These are phyloP conservation scores for Cyberlindnera lachancei DNA, from an alignment of 805 yeast genomes.

Conservation along the genomic window DNA sequence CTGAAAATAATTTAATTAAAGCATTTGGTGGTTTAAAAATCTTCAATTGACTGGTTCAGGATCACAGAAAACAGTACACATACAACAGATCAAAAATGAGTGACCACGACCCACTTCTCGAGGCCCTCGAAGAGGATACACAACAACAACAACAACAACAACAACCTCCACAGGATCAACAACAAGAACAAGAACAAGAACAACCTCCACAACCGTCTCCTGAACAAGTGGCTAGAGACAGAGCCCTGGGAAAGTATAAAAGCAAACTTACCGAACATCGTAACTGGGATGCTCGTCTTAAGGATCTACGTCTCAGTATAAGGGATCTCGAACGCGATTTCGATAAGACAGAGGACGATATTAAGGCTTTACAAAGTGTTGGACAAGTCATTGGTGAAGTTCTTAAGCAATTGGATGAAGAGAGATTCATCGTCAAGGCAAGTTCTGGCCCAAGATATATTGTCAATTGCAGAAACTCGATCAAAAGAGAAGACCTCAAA, in stretches of 20 bases:
- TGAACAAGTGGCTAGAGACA: conserved; percentile 64
- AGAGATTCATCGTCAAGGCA: conserved; percentile 91
- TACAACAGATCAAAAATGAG: too few species aligned
- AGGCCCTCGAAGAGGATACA: conserved; percentile 38
- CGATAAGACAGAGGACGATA: conserved; percentile 93
- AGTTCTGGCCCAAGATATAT: conserved; percentile 96
- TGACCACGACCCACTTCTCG: conserved; percentile 70
- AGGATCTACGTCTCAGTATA: conserved; percentile 74
- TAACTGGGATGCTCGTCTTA: conserved; percentile 87
- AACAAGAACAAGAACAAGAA: conserved; percentile 15
- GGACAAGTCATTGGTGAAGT: conserved; percentile 98
- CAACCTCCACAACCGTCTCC: conserved; percentile 25
- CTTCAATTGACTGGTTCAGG: too few species aligned
- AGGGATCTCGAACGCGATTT: conserved; percentile 76
- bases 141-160: conserved; percentile 10
- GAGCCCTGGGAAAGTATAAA: conserved; percentile 72
- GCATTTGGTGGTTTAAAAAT: too few species aligned
- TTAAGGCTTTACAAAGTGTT: conserved; percentile 92
- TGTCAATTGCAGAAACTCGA: conserved; percentile 93
- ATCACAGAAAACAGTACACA: too few species aligned
- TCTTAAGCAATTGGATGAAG: conserved; percentile 89
- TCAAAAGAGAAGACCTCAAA: conserved; percentile 71
- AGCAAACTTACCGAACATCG: conserved; percentile 87
- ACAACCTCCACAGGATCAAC: too few species aligned
- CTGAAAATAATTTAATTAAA: too few species aligned